Conservation (phyloP, 148 eudicot species). For the Rheum nobile region DNA sequence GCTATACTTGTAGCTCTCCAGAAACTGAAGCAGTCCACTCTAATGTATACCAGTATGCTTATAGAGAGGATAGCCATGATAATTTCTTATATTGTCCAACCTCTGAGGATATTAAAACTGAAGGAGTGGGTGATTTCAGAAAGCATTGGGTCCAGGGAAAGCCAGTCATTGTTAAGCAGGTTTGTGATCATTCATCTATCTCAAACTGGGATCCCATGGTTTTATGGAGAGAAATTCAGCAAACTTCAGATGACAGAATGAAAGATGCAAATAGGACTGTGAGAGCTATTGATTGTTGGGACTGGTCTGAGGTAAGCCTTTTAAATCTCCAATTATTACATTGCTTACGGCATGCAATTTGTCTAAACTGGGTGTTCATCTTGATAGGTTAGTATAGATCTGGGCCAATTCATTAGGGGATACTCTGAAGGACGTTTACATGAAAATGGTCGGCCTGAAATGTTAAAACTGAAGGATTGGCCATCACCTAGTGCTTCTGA, state of each 20-base stretch:
- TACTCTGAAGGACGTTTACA: slow-evolving; percentile 69
- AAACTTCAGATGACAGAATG: slow-evolving; percentile 56
- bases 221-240: slow-evolving; percentile 70
- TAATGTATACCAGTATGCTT: slow-evolving; percentile 36
- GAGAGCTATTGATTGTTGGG: slow-evolving; percentile 76
- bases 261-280: slow-evolving; percentile 57
- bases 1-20: slow-evolving; percentile 17
- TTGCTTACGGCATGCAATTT: background rate
- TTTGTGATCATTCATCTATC: slow-evolving; percentile 49
- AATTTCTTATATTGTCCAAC: slow-evolving; percentile 68
- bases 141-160: slow-evolving; percentile 69
- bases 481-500: slow-evolving; percentile 94
- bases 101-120: slow-evolving; percentile 44
- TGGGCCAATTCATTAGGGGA: slow-evolving; percentile 75
- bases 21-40: slow-evolving; percentile 16
- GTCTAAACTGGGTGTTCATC: background rate
- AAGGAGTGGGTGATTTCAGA: slow-evolving; percentile 62
- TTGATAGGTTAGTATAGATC: slow-evolving; percentile 65
- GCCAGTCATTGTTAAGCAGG: slow-evolving; percentile 72
- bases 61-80: slow-evolving; percentile 37
- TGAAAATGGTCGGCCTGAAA: slow-evolving; percentile 55
- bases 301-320: slow-evolving; percentile 65
- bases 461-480: slow-evolving; percentile 93
- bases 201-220: slow-evolving; percentile 78
- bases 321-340: background rate